Percentiles rank a stretch among this genome's conserved stretches.
phyloP scores from a whole-genome alignment of 345 rosid genomes.

The Populus ilicifolia region DNA sequence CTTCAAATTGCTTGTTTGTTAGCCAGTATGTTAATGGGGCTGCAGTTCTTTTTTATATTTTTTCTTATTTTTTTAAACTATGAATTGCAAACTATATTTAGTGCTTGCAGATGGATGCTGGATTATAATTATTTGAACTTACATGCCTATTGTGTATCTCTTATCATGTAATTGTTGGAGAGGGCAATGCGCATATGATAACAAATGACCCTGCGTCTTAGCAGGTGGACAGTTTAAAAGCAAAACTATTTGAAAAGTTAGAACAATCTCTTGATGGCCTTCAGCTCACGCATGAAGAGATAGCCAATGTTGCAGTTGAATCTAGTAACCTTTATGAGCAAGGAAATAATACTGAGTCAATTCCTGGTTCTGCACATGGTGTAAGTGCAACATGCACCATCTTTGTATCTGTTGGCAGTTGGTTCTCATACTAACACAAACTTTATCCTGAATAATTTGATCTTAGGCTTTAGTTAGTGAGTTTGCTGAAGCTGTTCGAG shows the following conservation, averaged over 20 bases:
- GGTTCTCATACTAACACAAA: constrained; percentile 9
- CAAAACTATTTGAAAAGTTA: constrained; percentile 77
- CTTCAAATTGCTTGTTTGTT: constrained; percentile 13
- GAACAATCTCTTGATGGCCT: constrained; percentile 81
- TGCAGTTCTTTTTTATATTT: not conserved
- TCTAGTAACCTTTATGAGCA: constrained; percentile 40
- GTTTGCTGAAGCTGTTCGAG: constrained; percentile 86
- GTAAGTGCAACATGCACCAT: constrained; percentile 31
- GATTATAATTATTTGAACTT: not conserved
- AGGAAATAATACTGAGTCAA: constrained; percentile 32
- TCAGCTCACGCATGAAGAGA: constrained; percentile 50
- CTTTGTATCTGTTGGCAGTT: not conserved
- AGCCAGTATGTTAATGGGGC: not conserved
- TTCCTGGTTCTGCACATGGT: constrained; percentile 47
- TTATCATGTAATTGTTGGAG: not conserved
- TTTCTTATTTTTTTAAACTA: not conserved
- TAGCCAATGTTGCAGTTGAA: constrained; percentile 33
- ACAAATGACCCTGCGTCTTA: not conserved
- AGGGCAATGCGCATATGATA: not conserved
- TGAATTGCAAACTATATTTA: not conserved
- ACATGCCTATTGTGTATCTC: not conserved
- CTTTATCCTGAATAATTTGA: constrained; percentile 15
- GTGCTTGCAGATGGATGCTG: not conserved
- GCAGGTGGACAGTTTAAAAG: constrained; percentile 86
- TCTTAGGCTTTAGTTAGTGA: constrained; percentile 69